Evolutionary conservation across 1,284 basidiomycete genomes (phyloP), one percentile per base, ranked within the genome.

Genomic region (Malassezia equina): DNA sequence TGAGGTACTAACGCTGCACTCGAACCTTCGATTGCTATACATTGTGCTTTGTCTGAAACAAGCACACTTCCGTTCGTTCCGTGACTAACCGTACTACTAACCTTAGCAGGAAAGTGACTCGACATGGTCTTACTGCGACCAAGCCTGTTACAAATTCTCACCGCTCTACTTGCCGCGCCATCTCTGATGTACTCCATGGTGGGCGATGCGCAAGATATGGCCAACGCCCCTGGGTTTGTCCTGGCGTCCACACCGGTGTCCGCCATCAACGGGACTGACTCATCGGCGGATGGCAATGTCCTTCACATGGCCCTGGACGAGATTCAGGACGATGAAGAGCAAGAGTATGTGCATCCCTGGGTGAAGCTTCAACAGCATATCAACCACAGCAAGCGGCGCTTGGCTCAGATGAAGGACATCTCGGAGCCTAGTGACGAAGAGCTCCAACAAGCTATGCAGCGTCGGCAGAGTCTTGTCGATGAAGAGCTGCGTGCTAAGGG

Each of bases 341-440:
- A 21, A 34, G 15, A 36, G 13, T 39, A 25, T 48, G 46, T 48
- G 6, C 52, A 60, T 19, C 47, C 61, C 6, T 55, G 58, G 46
- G 53, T 65, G 29, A 51, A 60, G 52, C 75, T 83, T 42, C 85
- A 86, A 73, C 85, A 84, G 75, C 79, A 84, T 65, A 80, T 84
- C 59, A 86, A 86, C 75, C 81, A 81, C 48, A 78, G 80, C 51
- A 77, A 81, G 55, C 80, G 78, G 55, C 84, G 86, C 52, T 78
- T 82, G 53, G 84, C 85, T 4, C 82, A 79, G 51, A 84, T 87
- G 82, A 81, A 80, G 7, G 81, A 83, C 17, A 80, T 80, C 41
- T 75, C 76, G 13, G 77, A 70, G 8, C 83, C 82, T 2, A 76
- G 79, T 24, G 76, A 77, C 33, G 75, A 78, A 27, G 77, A 80